Evolutionary conservation across 441 rosid species (phyloP), one percentile per base, ranked within the genome.

Genomic region (Syzygium malaccense): DNA sequence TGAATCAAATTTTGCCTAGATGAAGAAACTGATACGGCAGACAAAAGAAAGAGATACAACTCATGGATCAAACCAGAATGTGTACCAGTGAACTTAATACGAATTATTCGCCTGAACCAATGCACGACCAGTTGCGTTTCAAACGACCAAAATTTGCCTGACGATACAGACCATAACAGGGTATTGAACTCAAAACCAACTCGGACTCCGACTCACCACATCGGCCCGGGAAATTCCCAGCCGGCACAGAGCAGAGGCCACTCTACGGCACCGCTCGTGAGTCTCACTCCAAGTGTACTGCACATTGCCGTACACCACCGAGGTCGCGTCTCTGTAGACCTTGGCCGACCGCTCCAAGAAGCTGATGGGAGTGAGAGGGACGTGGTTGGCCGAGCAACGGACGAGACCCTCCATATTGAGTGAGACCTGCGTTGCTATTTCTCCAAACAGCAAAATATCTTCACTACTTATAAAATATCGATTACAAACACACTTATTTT

Each of bases 291-390:
- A 96, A n/a, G 93, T 92, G 54, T 89, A 92, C 18, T 88, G 87
- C 2, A 90, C 87, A 45, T 92, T 78, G 78, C 96, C 96, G 87
- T 91, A 93, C 66, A 94, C 93, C 87, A 95, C 88, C 10, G 95
- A 93, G 26, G 94, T 92, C 88, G 64, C 83, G 90, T 96, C 95
- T 60, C 92, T 92, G 90, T 94, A 94, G 56, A 92, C 97, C 64
- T 92, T 93, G 7, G 96, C 95, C 48, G 97, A 90, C 85, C 97
- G 78, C 83, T 94, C 94, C 90, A 96, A 89, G 89, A 96, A 95
- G 83, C 92, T 94, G 85, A 95, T 88, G 51, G 97, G 98, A 14
- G 96, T 91, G 86, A 96, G 86, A 75, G 95, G 95, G 8, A 88
- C 90, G 84, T 90, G 83, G 89, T 95, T 96, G 33, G 96, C 95